A percentile compares a stretch with the other conserved stretches of the same genome.
Evolutionary conservation across 2,329 filamentous ascomycete species (phyloP).

Genomic region (Neonectria sp.): DNA sequence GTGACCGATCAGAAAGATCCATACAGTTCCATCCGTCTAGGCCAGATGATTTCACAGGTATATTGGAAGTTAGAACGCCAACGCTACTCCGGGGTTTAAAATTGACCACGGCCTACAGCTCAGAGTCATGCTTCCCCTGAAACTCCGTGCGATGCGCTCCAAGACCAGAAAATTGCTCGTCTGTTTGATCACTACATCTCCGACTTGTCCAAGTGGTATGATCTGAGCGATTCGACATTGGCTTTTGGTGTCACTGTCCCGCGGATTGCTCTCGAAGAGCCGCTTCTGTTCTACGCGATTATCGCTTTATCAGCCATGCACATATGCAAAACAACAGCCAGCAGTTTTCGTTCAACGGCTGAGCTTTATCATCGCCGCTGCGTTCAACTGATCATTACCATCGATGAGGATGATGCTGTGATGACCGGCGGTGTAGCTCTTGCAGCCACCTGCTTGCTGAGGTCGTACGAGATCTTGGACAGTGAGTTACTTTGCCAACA

Average conservation of each 20-base stretch:
- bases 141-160: constrained; percentile 49
- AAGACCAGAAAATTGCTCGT: constrained; percentile 50
- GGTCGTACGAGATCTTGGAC: constrained; percentile 64
- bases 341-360: constrained; percentile 47
- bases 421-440: constrained; percentile 58
- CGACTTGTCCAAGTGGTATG: constrained; percentile 62
- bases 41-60: constrained; percentile 7
- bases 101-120: constrained; percentile 16
- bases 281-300: constrained; percentile 60
- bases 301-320: constrained; percentile 63
- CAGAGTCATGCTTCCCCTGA: constrained; percentile 25
- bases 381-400: constrained; percentile 55
- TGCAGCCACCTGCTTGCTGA: constrained; percentile 62
- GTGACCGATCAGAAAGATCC: constrained; percentile 49
- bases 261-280: constrained; percentile 53
- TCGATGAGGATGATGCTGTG: constrained; percentile 50
- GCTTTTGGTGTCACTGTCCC: constrained; percentile 56
- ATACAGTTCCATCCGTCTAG: constrained; percentile 23
- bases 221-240: constrained; percentile 58
- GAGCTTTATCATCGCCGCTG: constrained; percentile 60
- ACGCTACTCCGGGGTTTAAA: neutral
- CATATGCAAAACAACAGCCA: constrained; percentile 50
- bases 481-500: constrained; percentile 47
- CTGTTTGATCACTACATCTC: constrained; percentile 59
- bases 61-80: neutral